Evolutionary conservation across 2,329 filamentous ascomycete species (phyloP).

Genomic region (Acephala macrosclerotiorum): DNA sequence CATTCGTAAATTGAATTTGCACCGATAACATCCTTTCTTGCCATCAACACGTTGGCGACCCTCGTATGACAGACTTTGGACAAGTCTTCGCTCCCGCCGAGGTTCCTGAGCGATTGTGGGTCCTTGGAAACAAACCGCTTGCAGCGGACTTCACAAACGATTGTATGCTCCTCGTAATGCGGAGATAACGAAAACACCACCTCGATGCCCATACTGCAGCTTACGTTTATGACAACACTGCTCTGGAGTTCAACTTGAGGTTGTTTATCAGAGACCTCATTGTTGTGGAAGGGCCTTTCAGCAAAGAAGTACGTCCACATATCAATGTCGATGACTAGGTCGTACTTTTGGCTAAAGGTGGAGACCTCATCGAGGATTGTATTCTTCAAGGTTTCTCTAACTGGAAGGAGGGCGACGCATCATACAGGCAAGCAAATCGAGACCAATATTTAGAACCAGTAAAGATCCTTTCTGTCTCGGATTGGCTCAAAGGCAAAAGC

Average conservation of each 20-base stretch:
- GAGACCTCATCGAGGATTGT: neutral
- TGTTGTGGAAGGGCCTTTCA: neutral
- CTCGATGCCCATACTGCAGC: neutral
- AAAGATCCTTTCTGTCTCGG: neutral
- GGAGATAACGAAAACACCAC: neutral
- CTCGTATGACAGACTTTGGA: neutral
- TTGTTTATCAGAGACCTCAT: neutral
- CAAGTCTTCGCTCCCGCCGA: neutral
- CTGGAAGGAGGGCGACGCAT: neutral
- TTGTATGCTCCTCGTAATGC: neutral
- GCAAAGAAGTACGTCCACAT: neutral
- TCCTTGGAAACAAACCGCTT: neutral
- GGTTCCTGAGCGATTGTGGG: neutral
- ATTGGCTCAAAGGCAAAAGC: neutral
- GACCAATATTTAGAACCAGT: neutral
- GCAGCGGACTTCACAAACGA: neutral
- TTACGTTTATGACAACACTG: neutral
- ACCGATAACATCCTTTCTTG: conserved; percentile 1
- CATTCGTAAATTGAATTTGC: neutral
- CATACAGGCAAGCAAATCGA: neutral
- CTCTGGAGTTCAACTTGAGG: neutral
- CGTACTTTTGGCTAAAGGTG: neutral
- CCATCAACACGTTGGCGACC: neutral
- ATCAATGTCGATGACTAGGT: neutral
- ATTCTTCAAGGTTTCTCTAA: neutral